Percentiles rank a stretch among this genome's conserved stretches.
phyloP scores from a whole-genome alignment of 495 filamentous ascomycete genomes.

The Penicillium verhagenii region DNA sequence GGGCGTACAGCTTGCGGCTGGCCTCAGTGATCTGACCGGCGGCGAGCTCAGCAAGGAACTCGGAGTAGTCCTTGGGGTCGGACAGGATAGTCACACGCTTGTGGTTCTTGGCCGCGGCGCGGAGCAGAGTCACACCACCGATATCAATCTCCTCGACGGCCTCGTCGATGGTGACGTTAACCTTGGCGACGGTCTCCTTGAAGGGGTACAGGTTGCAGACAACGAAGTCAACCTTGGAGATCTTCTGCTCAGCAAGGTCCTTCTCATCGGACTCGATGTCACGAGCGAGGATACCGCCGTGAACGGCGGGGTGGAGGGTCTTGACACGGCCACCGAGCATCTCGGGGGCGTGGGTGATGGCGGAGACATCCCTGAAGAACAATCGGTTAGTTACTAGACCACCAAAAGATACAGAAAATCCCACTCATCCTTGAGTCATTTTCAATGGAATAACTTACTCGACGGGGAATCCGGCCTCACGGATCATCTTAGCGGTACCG shows the following conservation, averaged over 20 bases:
- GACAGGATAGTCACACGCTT: constrained; percentile 90
- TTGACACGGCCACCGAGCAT: constrained; percentile 96
- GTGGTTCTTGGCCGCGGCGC: constrained; percentile 98
- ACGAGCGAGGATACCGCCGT: constrained; percentile 90
- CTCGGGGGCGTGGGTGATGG: constrained; percentile 97
- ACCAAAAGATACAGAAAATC: too few species aligned
- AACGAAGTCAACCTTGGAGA: constrained; percentile 95
- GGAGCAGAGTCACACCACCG: constrained; percentile 92
- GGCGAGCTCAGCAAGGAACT: constrained; percentile 87
- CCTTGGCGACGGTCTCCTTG: constrained; percentile 94
- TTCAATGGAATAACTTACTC: constrained; percentile 64
- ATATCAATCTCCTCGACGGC: constrained; percentile 99
- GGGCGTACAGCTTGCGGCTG: constrained; percentile 80
- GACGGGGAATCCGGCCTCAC: constrained; percentile 90
- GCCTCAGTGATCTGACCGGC: constrained; percentile 79
- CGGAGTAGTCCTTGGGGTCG: constrained; percentile 88
- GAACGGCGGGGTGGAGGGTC: constrained; percentile 93
- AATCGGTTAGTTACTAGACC: constrained; percentile 12
- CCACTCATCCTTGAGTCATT: too few species aligned
- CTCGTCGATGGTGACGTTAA: constrained; percentile 93
- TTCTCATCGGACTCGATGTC: constrained; percentile 91
- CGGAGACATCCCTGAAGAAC: constrained; percentile 77
- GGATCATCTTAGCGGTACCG: constrained; percentile 90
- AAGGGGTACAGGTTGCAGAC: constrained; percentile 99
- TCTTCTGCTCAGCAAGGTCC: constrained; percentile 94